Conservation (phyloP, 257 asterid species). For the Solanum paucissectum region DNA sequence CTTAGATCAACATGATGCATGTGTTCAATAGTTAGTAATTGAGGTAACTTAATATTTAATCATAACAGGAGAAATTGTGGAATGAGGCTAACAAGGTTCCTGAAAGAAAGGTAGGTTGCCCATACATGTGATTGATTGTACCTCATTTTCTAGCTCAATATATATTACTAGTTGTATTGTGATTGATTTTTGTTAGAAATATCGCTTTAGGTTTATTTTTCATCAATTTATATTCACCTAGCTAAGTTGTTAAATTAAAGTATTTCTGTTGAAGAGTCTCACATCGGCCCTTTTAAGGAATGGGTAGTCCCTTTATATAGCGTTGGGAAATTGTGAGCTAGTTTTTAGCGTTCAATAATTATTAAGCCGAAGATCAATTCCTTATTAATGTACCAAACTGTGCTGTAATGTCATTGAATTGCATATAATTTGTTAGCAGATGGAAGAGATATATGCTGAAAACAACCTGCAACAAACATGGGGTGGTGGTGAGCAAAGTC, state of each 20-base stretch:
- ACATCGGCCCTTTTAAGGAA: too few relatives aligned
- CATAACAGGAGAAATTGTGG: slow-evolving; percentile 70
- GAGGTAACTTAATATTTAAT: neutral
- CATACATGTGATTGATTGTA: neutral
- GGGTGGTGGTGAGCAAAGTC: slow-evolving; percentile 61
- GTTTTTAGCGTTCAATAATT: neutral
- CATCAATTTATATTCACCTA: neutral
- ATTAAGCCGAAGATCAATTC: neutral
- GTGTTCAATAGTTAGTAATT: neutral
- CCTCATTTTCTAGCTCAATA: neutral
- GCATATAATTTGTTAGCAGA: slow-evolving; percentile 21
- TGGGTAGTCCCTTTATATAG: too few relatives aligned
- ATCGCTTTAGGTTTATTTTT: neutral
- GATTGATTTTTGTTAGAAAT: neutral
- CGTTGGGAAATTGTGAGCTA: neutral
- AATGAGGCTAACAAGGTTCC: slow-evolving; percentile 71
- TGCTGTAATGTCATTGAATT: neutral
- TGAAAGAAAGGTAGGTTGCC: slow-evolving; percentile 62
- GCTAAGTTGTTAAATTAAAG: neutral
- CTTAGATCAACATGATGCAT: neutral
- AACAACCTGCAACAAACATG: slow-evolving; percentile 63
- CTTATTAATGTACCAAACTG: neutral
- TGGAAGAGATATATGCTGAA: slow-evolving; percentile 70
- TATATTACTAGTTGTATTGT: neutral
- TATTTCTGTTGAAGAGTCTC: too few relatives aligned